A percentile compares a stretch with the other conserved stretches of the same genome.
Conservation (phyloP, 192 early-diverging fungal species). For the Neocallimastix lanati region DNA sequence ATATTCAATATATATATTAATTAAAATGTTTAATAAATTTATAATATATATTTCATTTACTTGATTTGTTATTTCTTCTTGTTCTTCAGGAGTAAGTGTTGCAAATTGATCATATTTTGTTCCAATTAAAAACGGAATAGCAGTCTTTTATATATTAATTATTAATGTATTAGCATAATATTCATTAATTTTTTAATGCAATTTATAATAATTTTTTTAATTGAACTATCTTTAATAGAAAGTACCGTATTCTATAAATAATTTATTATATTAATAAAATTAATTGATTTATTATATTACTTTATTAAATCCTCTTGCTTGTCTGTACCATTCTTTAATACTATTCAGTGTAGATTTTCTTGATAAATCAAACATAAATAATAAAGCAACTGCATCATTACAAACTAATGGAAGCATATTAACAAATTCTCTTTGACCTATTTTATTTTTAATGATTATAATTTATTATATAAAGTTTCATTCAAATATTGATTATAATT, state of each 20-base stretch:
- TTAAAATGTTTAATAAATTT: too few relatives aligned
- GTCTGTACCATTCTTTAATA: conserved; percentile 92
- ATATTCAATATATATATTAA: too few relatives aligned
- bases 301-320: conserved; percentile 88
- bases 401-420: conserved; percentile 95
- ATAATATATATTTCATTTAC: conserved; percentile 16
- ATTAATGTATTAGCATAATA: too few relatives aligned
- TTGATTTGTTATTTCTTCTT: conserved; percentile 83
- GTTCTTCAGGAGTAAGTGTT: conserved; percentile 64
- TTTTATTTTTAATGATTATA: conserved; percentile 8
- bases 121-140: conserved; percentile 83
- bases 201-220: too few relatives aligned
- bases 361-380: conserved; percentile 93
- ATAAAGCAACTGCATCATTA: conserved; percentile 82
- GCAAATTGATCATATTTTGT: conserved; percentile 94
- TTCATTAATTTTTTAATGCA: too few relatives aligned
- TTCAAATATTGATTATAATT: too few relatives aligned
- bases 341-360: conserved; percentile 78
- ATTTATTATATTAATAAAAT: too few relatives aligned
- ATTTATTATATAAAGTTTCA: too few relatives aligned
- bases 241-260: too few relatives aligned
- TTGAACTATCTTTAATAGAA: too few relatives aligned
- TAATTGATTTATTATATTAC: conserved; percentile 23
- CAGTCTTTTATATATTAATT: conserved; percentile 34
- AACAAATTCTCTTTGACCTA: conserved; percentile 87